These are phyloP conservation scores for Didymella sp. DNA, from an alignment of 2,329 filamentous ascomycete genomes.

Conservation along the genomic window DNA sequence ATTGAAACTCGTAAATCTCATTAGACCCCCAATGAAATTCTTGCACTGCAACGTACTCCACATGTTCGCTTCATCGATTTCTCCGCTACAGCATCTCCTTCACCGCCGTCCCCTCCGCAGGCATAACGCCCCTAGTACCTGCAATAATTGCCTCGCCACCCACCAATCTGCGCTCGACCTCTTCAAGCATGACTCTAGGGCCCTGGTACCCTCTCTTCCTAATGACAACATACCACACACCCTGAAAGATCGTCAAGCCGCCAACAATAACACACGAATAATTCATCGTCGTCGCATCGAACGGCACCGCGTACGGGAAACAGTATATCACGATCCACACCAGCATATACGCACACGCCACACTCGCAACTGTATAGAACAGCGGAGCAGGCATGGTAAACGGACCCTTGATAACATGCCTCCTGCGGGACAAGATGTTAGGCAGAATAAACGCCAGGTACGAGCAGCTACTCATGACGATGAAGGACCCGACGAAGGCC, in stretches of 20 bases:
- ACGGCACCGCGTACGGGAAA: constrained; percentile 59
- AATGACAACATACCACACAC: constrained; percentile 53
- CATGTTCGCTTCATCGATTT: background rate
- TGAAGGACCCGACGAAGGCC: constrained; percentile 68
- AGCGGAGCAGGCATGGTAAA: constrained; percentile 59
- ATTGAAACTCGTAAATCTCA: too few relatives aligned
- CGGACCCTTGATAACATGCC: constrained; percentile 61
- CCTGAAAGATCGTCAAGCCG: constrained; percentile 59
- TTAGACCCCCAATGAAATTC: too few relatives aligned
- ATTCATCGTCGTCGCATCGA: constrained; percentile 60
- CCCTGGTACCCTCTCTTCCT: constrained; percentile 50
- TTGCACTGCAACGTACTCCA: background rate
- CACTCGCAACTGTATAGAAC: constrained; percentile 58
- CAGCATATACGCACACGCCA: constrained; percentile 65
- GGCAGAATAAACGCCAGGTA: constrained; percentile 69
- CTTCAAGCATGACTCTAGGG: constrained; percentile 40
- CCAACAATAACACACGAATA: constrained; percentile 62
- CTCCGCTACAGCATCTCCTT: constrained; percentile 11
- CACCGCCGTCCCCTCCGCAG: background rate
- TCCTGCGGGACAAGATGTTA: constrained; percentile 50
- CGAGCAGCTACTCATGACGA: constrained; percentile 62
- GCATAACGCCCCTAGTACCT: background rate
- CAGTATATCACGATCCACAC: constrained; percentile 70
- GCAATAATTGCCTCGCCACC: constrained; percentile 18
- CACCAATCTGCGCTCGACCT: constrained; percentile 26